Evolutionary conservation across 192 early-diverging fungal genomes (phyloP).

Genomic region (Podila verticillata): DNA sequence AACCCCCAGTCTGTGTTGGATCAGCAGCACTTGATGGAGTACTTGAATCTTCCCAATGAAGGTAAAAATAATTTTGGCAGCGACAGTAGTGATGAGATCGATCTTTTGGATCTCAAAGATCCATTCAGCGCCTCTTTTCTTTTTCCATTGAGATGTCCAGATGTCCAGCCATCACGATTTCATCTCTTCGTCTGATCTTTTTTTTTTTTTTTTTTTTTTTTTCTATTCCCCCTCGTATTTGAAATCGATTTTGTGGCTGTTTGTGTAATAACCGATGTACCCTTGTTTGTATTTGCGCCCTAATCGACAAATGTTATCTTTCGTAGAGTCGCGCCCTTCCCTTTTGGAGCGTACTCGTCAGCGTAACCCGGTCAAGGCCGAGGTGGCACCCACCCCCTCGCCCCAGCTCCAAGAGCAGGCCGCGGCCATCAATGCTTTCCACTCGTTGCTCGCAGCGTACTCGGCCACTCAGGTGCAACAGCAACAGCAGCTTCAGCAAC

Average conservation of each 20-base stretch:
- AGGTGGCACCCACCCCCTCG: constrained; percentile 8
- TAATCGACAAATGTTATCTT: neutral
- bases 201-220: neutral
- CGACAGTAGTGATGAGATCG: neutral
- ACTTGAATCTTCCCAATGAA: constrained; percentile 47
- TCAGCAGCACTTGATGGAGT: constrained; percentile 52
- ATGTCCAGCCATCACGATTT: too few relatives aligned
- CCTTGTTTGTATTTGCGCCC: neutral
- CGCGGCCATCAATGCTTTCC: constrained; percentile 54
- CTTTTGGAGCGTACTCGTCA: constrained; percentile 51
- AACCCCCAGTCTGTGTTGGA: constrained; percentile 47
- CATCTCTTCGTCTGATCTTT: neutral
- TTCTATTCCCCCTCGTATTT: neutral
- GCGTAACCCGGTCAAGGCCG: constrained; percentile 37
- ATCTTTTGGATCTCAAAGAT: neutral
- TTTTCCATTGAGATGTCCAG: neutral
- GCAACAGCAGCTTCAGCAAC: constrained; percentile 57
- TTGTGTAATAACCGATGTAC: too few relatives aligned
- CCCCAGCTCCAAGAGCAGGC: constrained; percentile 50
- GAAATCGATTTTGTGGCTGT: too few relatives aligned
- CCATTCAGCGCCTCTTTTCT: neutral
- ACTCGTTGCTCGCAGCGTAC: constrained; percentile 52
- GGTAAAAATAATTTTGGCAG: constrained; percentile 12
- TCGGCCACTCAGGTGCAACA: constrained; percentile 49
- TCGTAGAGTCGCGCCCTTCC: constrained; percentile 41